Base-by-base conservation (phyloP, 2,329 filamentous ascomycete genomes). In the Lasiodiplodia sp. region DNA sequence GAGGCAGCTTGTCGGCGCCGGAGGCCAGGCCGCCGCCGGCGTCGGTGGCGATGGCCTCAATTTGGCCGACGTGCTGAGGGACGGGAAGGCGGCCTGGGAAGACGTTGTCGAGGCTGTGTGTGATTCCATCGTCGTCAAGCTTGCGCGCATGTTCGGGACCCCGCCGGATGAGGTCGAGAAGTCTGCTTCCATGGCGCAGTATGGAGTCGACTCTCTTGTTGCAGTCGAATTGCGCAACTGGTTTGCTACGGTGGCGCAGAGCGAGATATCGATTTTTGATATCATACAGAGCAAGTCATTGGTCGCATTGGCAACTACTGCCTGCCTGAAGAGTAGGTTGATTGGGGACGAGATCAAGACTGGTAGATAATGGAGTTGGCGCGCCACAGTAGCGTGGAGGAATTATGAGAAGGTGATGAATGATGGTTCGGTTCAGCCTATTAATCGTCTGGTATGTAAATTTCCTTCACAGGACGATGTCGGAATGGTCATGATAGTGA, bases 171-270 rank as follows among this genome's bases (percentile, higher is more conserved):
- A 70, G 7, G 37, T 70, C 6, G 66, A 68, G 49, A 18, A 31
- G 14, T 37, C 56, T 18, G 52, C 47, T 55, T 63, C 62, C 0
- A 10, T 69, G 37, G 23, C 23, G 7, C 25, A 44, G 18, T 69
- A 72, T 4, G 74, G 75, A 4, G 71, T 76, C 2, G 75, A 76
- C 56, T 73, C 71, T 1, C 62, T 76, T 2, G 71, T 76, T 2
- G 72, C 74, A 12, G 71, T 76, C 5, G 73, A 75, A 65, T 62
- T 76, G 52, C 67, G 73, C 1, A 74, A 72, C 52, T 74, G 73
- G 73, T 71, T 73, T 37, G 7, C 69, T 1, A 72, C 71, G 38
- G 56, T 72, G n/a, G 28, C 73, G 5, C 14, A 66, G 11, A 62
- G 71, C 7, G 69, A 72, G 28, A 66, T 75, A 2, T 70, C 71